phyloP scores from a whole-genome alignment of 2,329 filamentous ascomycete species.

The Pyrenochaeta sp. region DNA sequence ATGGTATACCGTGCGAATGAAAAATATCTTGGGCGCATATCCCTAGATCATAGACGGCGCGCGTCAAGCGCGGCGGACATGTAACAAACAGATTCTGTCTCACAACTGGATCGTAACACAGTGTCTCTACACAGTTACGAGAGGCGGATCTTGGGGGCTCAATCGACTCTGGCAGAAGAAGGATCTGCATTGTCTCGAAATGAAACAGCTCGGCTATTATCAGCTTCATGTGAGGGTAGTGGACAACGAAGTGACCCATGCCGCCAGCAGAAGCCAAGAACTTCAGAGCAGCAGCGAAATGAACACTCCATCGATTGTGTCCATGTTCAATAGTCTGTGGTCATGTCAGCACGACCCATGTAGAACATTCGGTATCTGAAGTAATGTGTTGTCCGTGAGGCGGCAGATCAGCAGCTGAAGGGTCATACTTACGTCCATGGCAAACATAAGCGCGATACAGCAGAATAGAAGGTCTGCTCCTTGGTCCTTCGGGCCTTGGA shows the following conservation, averaged over 20 bases:
- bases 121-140: slow-evolving; percentile 19
- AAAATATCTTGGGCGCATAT: slow-evolving; percentile 20
- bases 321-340: slow-evolving; percentile 26
- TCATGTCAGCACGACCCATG: slow-evolving; percentile 1
- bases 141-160: slow-evolving; percentile 18
- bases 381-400: no score
- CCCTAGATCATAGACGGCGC: slow-evolving; percentile 24
- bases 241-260: slow-evolving; percentile 21
- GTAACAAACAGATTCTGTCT: slow-evolving; percentile 22
- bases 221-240: slow-evolving; percentile 28
- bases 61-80: slow-evolving; percentile 18
- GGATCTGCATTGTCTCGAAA: slow-evolving; percentile 25
- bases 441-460: slow-evolving; percentile 24
- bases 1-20: slow-evolving; percentile 2
- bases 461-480: slow-evolving; percentile 24
- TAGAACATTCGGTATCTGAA: no score
- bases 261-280: slow-evolving; percentile 27
- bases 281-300: slow-evolving; percentile 22
- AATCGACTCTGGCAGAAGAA: slow-evolving; percentile 18
- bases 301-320: slow-evolving; percentile 26
- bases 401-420: no score
- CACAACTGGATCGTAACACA: slow-evolving; percentile 14
- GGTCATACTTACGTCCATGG: slow-evolving; percentile 32
- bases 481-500: slow-evolving; percentile 20
- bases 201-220: slow-evolving; percentile 16